Percentiles rank a stretch among this genome's conserved stretches.
Evolutionary conservation across 176 grass and related monocot species (phyloP).

Genomic region (Triticum dicoccoides): DNA sequence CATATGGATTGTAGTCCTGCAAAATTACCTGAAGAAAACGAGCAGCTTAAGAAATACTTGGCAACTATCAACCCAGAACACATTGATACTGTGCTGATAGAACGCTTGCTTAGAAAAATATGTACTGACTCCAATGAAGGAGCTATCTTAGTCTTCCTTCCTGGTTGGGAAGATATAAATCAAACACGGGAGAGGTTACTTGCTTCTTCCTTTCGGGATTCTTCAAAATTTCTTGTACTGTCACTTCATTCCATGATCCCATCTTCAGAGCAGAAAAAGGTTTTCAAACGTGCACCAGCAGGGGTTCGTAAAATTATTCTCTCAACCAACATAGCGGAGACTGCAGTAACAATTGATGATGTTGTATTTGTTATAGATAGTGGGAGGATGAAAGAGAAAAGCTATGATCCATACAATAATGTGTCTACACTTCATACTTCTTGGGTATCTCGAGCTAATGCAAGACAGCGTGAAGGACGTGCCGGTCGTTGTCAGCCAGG

Average conservation of each 20-base stretch:
- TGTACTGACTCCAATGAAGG: constrained; percentile 78
- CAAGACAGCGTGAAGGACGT: constrained; percentile 87
- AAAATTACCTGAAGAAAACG: constrained; percentile 60
- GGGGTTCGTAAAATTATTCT: constrained; percentile 95
- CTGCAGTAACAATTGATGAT: constrained; percentile 96
- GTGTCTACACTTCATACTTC: constrained; percentile 95
- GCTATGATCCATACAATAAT: constrained; percentile 97
- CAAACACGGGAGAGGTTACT: constrained; percentile 70
- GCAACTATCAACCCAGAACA: constrained; percentile 66
- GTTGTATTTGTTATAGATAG: constrained; percentile 91
- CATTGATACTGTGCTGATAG: constrained; percentile 81
- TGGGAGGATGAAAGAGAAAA: constrained; percentile 99
- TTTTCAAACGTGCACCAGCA: constrained; percentile 63
- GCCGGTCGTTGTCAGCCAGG: constrained; percentile 92
- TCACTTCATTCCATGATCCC: constrained; percentile 97
- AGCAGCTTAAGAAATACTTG: constrained; percentile 79
- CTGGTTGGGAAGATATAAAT: constrained; percentile 99
- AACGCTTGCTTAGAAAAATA: constrained; percentile 68
- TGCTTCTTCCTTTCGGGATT: constrained; percentile 65
- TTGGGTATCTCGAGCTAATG: constrained; percentile 93
- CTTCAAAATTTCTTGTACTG: constrained; percentile 70
- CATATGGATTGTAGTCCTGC: constrained; percentile 58
- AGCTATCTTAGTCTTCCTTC: constrained; percentile 91
- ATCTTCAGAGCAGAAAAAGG: constrained; percentile 85
- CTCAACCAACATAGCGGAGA: constrained; percentile 98